phyloP scores from a whole-genome alignment of 1,284 basidiomycete genomes.

The Serendipita sp. region DNA sequence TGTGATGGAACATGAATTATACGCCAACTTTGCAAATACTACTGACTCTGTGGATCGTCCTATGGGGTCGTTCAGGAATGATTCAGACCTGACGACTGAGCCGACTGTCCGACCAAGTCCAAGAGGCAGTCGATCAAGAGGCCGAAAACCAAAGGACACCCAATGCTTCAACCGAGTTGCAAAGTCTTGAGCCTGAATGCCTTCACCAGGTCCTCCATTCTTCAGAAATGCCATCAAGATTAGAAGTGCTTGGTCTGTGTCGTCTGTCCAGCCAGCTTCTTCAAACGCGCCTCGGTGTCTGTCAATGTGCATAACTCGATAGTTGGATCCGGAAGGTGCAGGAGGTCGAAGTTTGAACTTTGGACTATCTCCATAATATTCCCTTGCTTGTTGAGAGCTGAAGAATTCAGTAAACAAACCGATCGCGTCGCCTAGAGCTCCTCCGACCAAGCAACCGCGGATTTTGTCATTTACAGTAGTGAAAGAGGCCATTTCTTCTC shows the following conservation, averaged over 20 bases:
- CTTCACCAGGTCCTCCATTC: not conserved
- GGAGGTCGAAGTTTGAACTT: constrained; percentile 6
- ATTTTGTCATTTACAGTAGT: not conserved
- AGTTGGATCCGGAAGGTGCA: not conserved
- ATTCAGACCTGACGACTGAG: constrained; percentile 6
- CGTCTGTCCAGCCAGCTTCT: constrained; percentile 11
- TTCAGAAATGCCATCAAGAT: constrained; percentile 10
- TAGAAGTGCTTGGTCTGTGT: constrained; percentile 10
- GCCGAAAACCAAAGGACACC: constrained; percentile 9
- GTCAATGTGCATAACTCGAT: constrained; percentile 7
- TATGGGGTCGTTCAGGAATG: constrained; percentile 8
- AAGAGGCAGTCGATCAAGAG: constrained; percentile 10
- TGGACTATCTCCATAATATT: constrained; percentile 9
- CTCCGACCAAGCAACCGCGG: constrained; percentile 8
- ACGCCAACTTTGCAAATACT: not conserved
- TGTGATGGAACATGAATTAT: not conserved
- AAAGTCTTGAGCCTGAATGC: constrained; percentile 8
- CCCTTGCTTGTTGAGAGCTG: not conserved
- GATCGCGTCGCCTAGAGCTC: constrained; percentile 10
- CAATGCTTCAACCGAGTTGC: constrained; percentile 10
- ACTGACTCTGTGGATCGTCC: constrained; percentile 7
- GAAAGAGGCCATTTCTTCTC: not conserved
- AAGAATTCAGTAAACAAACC: constrained; percentile 10
- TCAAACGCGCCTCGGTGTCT: constrained; percentile 7
- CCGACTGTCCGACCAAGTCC: constrained; percentile 11